These are phyloP conservation scores for Fusarium albosuccineum DNA, from an alignment of 2,329 filamentous ascomycete genomes.

Conservation along the genomic window DNA sequence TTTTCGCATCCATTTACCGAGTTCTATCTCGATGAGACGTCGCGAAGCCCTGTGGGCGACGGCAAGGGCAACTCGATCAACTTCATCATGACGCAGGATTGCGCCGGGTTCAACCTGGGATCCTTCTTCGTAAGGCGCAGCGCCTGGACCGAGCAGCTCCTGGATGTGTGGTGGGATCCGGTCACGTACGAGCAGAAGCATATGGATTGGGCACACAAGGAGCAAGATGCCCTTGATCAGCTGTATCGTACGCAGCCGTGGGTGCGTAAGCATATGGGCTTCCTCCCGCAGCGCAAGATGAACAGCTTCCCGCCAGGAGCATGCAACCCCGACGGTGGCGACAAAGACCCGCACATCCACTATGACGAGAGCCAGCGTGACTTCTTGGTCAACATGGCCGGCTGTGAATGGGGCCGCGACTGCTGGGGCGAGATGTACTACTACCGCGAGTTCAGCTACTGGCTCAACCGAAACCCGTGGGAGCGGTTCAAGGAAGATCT, in stretches of 20 bases:
- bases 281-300: constrained; percentile 90
- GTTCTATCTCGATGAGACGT: constrained; percentile 80
- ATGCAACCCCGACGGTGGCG: constrained; percentile 76
- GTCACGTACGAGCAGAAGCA: constrained; percentile 98
- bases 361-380: constrained; percentile 89
- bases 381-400: constrained; percentile 98
- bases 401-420: constrained; percentile 95
- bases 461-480: constrained; percentile 86
- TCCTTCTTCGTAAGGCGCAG: constrained; percentile 93
- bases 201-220: constrained; percentile 99
- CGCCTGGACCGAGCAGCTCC: constrained; percentile 88
- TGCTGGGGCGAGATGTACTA: constrained; percentile 99
- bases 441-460: constrained; percentile 91
- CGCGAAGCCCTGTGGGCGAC: constrained; percentile 81
- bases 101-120: constrained; percentile 94
- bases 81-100: constrained; percentile 91
- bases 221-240: constrained; percentile 95
- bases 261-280: constrained; percentile 89
- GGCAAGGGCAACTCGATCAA: constrained; percentile 84
- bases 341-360: constrained; percentile 82
- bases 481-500: constrained; percentile 79
- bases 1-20: constrained; percentile 85
- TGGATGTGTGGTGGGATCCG: constrained; percentile 99
- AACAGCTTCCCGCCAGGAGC: constrained; percentile 95
- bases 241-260: constrained; percentile 93